Base-by-base conservation (phyloP, 257 asterid species). In the Prunella vulgaris region DNA sequence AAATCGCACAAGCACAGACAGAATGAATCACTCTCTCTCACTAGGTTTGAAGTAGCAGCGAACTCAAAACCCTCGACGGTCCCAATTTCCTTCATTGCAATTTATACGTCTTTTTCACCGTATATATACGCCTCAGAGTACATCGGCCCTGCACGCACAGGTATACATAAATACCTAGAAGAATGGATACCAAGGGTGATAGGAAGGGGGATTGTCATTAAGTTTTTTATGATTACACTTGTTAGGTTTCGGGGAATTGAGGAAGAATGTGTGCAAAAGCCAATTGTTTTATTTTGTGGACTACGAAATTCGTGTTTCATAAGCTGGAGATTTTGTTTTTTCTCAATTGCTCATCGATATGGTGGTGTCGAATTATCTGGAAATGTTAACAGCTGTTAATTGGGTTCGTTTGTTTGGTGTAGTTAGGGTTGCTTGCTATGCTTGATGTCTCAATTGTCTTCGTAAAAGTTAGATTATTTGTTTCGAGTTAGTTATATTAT, bases 81-180 rank as follows among this genome's bases (percentile, higher is more conserved):
- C 57, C 54, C 67, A 32, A 74, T 49, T 68, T 74, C 48, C 37
- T 63, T 51, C 72, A 40, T 40, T 54, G 59, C 64, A n/a, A 2
- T 44, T 67, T 15, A 17, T 35, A 25, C 71, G 21, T 66, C n/a
- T 44, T 7, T 13, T 25, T 28, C 35, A n/a, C 54, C 28, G 52
- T 68, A 42, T 38, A 42, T 38, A 12, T 7, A 48, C 73, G 65
- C 73, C 42, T 18, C 70, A 9, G 60, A 12, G 46, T 40, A 60
- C 46, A 49, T 71, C 65, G 6, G 64, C 65, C 60, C 69, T 14
- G 62, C 57, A 8, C 68, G 72, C 53, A 60, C 74, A 74, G 80
- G 80, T 74, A 69, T 60, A 80, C 18, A 49, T 37, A 2, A 24
- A 70, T 59, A 64, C 77, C 74, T 59, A 38, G 68, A 40, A 37